Base-by-base conservation (phyloP, 75 land plant genomes). In the Pinus taeda region DNA sequence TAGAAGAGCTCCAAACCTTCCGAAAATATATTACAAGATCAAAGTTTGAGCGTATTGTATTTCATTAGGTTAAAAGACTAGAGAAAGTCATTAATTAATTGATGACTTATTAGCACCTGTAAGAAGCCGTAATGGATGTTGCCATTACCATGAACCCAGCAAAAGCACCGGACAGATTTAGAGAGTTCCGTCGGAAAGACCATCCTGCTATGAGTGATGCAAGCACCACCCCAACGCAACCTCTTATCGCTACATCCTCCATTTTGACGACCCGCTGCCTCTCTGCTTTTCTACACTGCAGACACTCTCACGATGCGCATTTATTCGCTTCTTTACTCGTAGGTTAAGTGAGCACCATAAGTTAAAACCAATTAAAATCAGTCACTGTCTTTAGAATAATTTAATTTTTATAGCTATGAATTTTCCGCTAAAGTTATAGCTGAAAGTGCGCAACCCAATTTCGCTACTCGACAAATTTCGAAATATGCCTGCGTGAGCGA, bases 1-100 rank as follows among this genome's bases (percentile, higher is more conserved):
- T 20, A 96, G 59, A 78, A 96, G 73, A 57, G 94, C 98, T 78
- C 93, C 98, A 74, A 75, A 94, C 85, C 98, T 96, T 77, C 49
- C 71, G 26, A 74, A 57, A 67, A 76, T 33, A 73, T 55, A 60
- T n/a, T 15, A 20, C 60, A 14, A 26, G 36, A 60, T 4, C 15
- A 6, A 18, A 83, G 11, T 26, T 20, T 4, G 4, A 20, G 33
- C 36, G 12, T 49, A 49, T 49, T 49, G 55, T 49, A 63, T 26
- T 22, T 63, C 66, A 63, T 15, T 1, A 9, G 66, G 66, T 63
- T 63, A 26, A 2, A 63, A 49, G 12, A 49, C 55, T 2, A 49
- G 12, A 56, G 21, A 64, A 30, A 79, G 18, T 15, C 39, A 12
- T 63, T 39, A 79, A 21, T 30, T 5, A 36, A 71, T 61, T 4